Percentiles rank a stretch among this genome's conserved stretches.
Evolutionary conservation across 805 yeast genomes (phyloP).

Genomic region (Sugiyamaella valdiviana): DNA sequence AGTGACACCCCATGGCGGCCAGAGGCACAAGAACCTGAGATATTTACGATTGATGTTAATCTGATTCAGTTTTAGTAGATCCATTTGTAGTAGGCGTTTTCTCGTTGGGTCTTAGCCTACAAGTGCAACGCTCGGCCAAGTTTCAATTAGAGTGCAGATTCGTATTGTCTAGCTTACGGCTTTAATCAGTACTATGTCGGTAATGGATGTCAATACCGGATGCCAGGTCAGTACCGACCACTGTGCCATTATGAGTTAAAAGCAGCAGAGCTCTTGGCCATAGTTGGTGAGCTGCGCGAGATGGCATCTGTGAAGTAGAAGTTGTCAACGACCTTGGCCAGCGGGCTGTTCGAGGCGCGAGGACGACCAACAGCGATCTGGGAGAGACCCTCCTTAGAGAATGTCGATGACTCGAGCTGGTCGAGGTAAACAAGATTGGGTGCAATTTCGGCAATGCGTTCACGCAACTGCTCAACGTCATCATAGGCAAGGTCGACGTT

Average conservation of each 20-base stretch:
- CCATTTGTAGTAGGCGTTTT: no score
- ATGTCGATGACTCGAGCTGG: constrained; percentile 60
- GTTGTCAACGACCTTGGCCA: constrained; percentile 70
- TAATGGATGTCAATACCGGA: background rate
- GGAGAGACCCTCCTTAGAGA: constrained; percentile 38
- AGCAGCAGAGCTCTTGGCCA: constrained; percentile 75
- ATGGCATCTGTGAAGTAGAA: constrained; percentile 85
- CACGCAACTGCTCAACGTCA: constrained; percentile 58
- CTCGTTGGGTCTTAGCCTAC: no score
- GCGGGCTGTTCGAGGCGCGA: constrained; percentile 41
- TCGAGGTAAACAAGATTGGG: constrained; percentile 77
- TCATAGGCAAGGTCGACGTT: constrained; percentile 70
- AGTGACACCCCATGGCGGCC: no score
- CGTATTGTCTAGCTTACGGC: background rate
- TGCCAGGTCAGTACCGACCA: background rate
- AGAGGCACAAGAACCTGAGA: no score
- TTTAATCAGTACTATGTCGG: no score
- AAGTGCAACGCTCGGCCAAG: no score
- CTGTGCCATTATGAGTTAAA: constrained; percentile 16
- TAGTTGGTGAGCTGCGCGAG: constrained; percentile 80
- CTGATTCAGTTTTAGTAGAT: no score
- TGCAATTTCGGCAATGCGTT: constrained; percentile 67
- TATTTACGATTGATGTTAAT: no score
- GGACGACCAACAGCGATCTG: constrained; percentile 47
- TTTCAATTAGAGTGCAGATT: no score